These are phyloP conservation scores for Bidens hawaiensis DNA, from an alignment of 140 eudicot species.

Conservation along the genomic window DNA sequence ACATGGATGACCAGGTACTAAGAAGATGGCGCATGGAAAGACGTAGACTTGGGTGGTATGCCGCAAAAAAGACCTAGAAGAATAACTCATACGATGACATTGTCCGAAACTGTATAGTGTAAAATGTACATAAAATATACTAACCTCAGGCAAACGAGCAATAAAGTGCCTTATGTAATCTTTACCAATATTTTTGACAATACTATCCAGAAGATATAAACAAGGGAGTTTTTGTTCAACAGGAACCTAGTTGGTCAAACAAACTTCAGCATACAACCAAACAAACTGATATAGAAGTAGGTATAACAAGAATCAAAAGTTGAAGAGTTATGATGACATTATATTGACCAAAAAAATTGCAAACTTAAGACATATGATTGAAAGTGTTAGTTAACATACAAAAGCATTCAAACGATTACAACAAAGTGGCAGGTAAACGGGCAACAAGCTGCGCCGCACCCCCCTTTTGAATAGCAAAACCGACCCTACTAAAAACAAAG, in stretches of 20 bases:
- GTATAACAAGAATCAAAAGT: slow-evolving; percentile 11
- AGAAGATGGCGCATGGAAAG: slow-evolving; percentile 88
- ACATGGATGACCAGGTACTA: slow-evolving; percentile 89
- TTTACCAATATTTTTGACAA: slow-evolving; percentile 87
- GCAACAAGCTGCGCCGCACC: too few species aligned
- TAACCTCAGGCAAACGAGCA: slow-evolving; percentile 84
- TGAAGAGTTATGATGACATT: not conserved
- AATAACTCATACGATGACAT: slow-evolving; percentile 4
- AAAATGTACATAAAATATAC: slow-evolving; percentile 15
- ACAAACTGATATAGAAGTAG: not conserved
- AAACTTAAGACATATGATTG: not conserved
- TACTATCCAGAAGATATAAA: slow-evolving; percentile 91
- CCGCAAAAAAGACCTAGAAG: slow-evolving; percentile 84
- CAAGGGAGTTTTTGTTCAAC: slow-evolving; percentile 89
- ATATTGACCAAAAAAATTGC: not conserved
- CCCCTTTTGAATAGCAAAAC: too few species aligned
- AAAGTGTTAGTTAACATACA: too few species aligned
- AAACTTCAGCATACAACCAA: not conserved
- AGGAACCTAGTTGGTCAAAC: slow-evolving; percentile 49
- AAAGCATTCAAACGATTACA: too few species aligned
- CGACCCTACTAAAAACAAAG: too few species aligned
- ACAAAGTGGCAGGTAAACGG: too few species aligned
- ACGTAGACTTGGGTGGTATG: slow-evolving; percentile 75
- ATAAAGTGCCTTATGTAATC: slow-evolving; percentile 75
- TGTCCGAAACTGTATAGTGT: not conserved